A percentile compares a stretch with the other conserved stretches of the same genome.
Evolutionary conservation across 768 basidiomycete species (phyloP).

Genomic region (Lactarius quietus): DNA sequence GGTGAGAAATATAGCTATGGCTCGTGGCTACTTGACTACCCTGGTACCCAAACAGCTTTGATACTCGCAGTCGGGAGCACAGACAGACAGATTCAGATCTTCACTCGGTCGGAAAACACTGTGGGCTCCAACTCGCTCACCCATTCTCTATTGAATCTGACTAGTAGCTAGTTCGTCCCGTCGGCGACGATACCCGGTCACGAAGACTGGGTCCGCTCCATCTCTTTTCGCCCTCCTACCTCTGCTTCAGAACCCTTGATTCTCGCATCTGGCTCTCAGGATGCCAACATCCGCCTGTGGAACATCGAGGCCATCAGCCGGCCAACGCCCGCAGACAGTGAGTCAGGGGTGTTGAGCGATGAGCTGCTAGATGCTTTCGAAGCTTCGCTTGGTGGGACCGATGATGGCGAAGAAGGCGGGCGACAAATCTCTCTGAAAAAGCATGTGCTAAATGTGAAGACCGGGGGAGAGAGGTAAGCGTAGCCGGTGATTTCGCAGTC

Average conservation of each 20-base stretch:
- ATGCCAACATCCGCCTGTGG: conserved; percentile 92
- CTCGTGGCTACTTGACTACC: not conserved
- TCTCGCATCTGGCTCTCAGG: conserved; percentile 93
- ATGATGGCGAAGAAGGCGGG: conserved; percentile 74
- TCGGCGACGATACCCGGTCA: conserved; percentile 72
- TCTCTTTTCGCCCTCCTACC: conserved; percentile 55
- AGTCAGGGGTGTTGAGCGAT: conserved; percentile 44
- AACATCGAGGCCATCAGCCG: conserved; percentile 57
- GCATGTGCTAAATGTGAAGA: conserved; percentile 69
- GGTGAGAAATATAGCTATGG: conserved; percentile 41
- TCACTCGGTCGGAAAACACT: conserved; percentile 56
- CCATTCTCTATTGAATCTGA: conserved; percentile 6
- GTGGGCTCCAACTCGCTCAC: conserved; percentile 37
- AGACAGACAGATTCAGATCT: conserved; percentile 74
- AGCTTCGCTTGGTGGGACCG: conserved; percentile 65
- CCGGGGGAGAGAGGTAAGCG: conserved; percentile 37
- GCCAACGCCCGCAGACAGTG: conserved; percentile 20
- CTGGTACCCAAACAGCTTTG: conserved; percentile 39
- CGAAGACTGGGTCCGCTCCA: conserved; percentile 90
- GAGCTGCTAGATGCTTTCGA: conserved; percentile 89
- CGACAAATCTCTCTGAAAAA: conserved; percentile 86
- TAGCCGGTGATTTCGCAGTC: not conserved
- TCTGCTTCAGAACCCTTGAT: conserved; percentile 47
- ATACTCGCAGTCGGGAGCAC: conserved; percentile 86
- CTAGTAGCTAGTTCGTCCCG: conserved; percentile 49